A percentile compares a stretch with the other conserved stretches of the same genome.
Conservation (phyloP, 1,139 yeast genomes). For the Diutina catenulata region DNA sequence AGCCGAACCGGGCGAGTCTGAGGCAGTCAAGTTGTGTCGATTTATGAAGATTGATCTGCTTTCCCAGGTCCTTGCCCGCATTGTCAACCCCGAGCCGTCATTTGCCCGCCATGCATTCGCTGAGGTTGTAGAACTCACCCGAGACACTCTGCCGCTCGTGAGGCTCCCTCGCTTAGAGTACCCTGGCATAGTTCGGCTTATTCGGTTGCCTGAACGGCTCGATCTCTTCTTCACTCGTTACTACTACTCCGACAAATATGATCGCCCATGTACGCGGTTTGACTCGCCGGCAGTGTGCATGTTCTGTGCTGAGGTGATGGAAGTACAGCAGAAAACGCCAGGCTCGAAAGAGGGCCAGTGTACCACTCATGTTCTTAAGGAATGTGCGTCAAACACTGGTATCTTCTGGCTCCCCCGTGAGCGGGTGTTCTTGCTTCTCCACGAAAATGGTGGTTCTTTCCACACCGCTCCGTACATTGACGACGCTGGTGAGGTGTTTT, state of each 20-base stretch:
- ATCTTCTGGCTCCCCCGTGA: slow-evolving; percentile 71
- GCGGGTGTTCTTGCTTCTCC: slow-evolving; percentile 53
- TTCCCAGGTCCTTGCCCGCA: no score
- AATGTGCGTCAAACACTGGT: slow-evolving; percentile 65
- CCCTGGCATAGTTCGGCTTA: slow-evolving; percentile 53
- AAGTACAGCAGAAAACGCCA: slow-evolving; percentile 47
- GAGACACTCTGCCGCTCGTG: slow-evolving; percentile 7
- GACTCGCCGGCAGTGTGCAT: slow-evolving; percentile 82
- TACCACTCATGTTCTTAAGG: slow-evolving; percentile 48
- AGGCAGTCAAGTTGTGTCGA: slow-evolving; percentile 45
- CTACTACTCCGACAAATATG: slow-evolving; percentile 33
- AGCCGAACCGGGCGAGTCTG: slow-evolving; percentile 18
- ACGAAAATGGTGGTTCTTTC: slow-evolving; percentile 71
- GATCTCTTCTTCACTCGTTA: slow-evolving; percentile 59
- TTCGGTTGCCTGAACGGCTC: slow-evolving; percentile 53
- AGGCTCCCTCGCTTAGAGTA: no score
- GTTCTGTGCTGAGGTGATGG: slow-evolving; percentile 64
- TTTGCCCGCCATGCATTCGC: slow-evolving; percentile 26
- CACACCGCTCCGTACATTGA: slow-evolving; percentile 78
- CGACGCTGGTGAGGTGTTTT: slow-evolving; percentile 62
- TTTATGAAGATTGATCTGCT: slow-evolving; percentile 44
- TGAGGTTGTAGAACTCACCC: not conserved
- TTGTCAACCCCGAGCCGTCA: no score
- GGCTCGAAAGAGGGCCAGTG: slow-evolving; percentile 54
- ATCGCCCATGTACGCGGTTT: slow-evolving; percentile 28